Evolutionary conservation across 169 alveolate species (phyloP).

Genomic region (Cryptosporidium ubiquitum): DNA sequence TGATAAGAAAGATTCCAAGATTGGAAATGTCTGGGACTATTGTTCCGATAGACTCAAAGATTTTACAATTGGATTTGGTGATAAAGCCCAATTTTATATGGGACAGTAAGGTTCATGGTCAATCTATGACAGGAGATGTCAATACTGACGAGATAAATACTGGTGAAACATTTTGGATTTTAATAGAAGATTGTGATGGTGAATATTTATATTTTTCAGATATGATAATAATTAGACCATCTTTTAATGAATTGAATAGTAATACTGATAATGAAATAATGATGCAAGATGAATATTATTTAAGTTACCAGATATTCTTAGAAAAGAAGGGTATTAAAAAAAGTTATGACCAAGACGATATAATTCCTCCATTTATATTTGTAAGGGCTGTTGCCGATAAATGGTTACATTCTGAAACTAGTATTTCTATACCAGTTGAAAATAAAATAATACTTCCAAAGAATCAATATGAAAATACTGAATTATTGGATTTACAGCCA

Average conservation of each 20-base stretch:
- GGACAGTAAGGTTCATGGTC: slow-evolving; percentile 84
- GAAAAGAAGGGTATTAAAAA: slow-evolving; percentile 18
- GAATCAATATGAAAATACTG: slow-evolving; percentile 92
- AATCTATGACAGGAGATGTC: slow-evolving; percentile 38
- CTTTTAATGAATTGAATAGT: neutral
- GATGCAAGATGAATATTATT: slow-evolving; percentile 33
- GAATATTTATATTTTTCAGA: slow-evolving; percentile 90
- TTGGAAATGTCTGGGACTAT: slow-evolving; percentile 19
- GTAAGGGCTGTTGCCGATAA: slow-evolving; percentile 96
- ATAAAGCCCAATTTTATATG: slow-evolving; percentile 95
- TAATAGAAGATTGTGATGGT: slow-evolving; percentile 96
- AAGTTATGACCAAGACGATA: slow-evolving; percentile 72
- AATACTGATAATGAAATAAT: slow-evolving; percentile 2
- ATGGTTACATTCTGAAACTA: slow-evolving; percentile 84
- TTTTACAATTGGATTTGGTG: slow-evolving; percentile 50
- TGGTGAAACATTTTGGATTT: slow-evolving; percentile 94
- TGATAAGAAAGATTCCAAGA: slow-evolving; percentile 60
- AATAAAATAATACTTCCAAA: slow-evolving; percentile 93
- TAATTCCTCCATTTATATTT: slow-evolving; percentile 95
- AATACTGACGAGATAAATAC: slow-evolving; percentile 82
- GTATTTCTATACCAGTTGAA: slow-evolving; percentile 87
- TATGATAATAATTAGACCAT: slow-evolving; percentile 75
- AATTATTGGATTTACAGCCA: slow-evolving; percentile 94
- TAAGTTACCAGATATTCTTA: slow-evolving; percentile 66
- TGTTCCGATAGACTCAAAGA: slow-evolving; percentile 13